Evolutionary conservation across 805 yeast genomes (phyloP), one percentile per base, ranked within the genome.

Genomic region (Candida rishiriensis): DNA sequence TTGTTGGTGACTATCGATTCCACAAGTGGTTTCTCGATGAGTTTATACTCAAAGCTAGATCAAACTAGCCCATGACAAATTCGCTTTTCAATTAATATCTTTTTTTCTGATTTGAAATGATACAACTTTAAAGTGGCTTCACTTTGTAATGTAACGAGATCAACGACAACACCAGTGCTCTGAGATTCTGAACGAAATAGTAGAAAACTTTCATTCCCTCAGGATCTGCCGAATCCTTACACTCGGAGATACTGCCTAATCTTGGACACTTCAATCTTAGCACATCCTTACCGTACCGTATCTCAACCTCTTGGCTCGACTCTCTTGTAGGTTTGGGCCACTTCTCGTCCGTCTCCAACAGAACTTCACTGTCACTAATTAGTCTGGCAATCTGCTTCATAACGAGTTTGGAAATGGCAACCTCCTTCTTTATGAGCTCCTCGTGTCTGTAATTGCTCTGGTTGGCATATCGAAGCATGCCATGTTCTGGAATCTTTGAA

Each of bases 11-110:
- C 50, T 54, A 59, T 36, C 64, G 84, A 29, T 76, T 86, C 56
- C 95, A 86, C 59, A 72, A 75, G 53, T 85, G 88, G 85, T 86
- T 82, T 59, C 52, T 85, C 31, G 71, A 70, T 47, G 79, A 77
- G 52, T 81, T 79, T 62, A 18, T 29, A 16, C 35, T 26, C 14
- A 17, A n/a, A n/a, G 15, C 36, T 34, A 28, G 5, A 13, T 13
- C 30, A n/a, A n/a, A n/a, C n/a, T n/a, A n/a, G n/a, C n/a, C n/a
- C n/a, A n/a, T n/a, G n/a, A n/a, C n/a, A n/a, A n/a, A n/a, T n/a
- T 21, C 7, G 26, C 26, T 21, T 21, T 21, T 21, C 26, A 21
- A 7, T 21, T 21, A 21, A 21, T 21, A 21, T 21, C 26, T 21
- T 21, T 21, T 21, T 21, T 21, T 21, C 7, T 21, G 26, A n/a